A percentile compares a stretch with the other conserved stretches of the same genome.
Evolutionary conservation across 768 basidiomycete species (phyloP).

Genomic region (Termitomyces titanicus): DNA sequence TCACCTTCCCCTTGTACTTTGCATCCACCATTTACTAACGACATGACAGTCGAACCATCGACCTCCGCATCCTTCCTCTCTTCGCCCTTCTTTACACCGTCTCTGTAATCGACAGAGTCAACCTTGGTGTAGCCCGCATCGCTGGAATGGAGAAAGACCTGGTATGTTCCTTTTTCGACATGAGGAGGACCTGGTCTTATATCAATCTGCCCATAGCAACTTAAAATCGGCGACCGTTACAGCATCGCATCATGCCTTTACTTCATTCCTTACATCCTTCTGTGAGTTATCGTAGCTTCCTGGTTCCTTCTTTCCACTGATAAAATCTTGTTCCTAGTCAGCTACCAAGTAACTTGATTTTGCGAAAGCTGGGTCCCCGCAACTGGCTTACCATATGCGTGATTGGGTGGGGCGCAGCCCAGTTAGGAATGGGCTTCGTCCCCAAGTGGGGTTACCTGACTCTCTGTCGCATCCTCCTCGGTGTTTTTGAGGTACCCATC

Average conservation of each 20-base stretch:
- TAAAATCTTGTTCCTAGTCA: conserved; percentile 24
- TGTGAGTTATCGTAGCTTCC: conserved; percentile 22
- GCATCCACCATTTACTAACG: too few species aligned
- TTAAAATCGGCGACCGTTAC: conserved; percentile 29
- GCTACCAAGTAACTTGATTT: conserved; percentile 39
- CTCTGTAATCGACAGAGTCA: conserved; percentile 30
- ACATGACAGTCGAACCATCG: conserved; percentile 23
- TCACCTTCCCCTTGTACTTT: too few species aligned
- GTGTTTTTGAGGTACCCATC: conserved; percentile 34
- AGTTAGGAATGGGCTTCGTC: conserved; percentile 41
- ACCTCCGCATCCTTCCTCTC: conserved; percentile 29
- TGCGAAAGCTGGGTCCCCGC: conserved; percentile 36
- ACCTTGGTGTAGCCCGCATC: conserved; percentile 29
- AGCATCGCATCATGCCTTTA: conserved; percentile 37
- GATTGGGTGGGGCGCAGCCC: conserved; percentile 38
- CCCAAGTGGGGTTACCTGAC: conserved; percentile 33
- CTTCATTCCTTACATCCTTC: conserved; percentile 39
- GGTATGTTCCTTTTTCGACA: conserved; percentile 11
- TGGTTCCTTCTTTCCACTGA: not conserved
- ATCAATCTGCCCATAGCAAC: conserved; percentile 15
- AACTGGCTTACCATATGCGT: conserved; percentile 38
- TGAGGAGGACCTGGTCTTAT: not conserved
- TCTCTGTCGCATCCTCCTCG: conserved; percentile 36
- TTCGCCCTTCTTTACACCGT: conserved; percentile 28
- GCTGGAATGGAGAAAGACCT: conserved; percentile 33